Evolutionary conservation across 2,329 filamentous ascomycete species (phyloP).

Genomic region (Aphanocladium album): DNA sequence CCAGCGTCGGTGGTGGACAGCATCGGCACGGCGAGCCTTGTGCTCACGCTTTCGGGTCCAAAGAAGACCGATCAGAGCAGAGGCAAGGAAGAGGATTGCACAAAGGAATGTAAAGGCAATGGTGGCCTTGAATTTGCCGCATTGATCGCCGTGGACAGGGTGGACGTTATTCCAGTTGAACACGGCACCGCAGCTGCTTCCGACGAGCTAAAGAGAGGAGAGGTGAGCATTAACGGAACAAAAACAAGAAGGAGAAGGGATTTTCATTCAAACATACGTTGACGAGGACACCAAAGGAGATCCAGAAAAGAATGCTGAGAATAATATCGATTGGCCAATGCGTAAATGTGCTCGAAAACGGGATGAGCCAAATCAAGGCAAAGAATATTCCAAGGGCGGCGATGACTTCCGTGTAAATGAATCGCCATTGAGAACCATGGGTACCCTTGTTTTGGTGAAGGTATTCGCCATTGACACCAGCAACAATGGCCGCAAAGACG

Average conservation of each 20-base stretch:
- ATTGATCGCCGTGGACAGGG: slow-evolving; percentile 42
- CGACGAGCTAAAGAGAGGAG: slow-evolving; percentile 29
- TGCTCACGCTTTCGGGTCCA: slow-evolving; percentile 42
- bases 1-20: slow-evolving; percentile 23
- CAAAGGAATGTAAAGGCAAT: slow-evolving; percentile 69
- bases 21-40: slow-evolving; percentile 29
- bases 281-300: slow-evolving; percentile 61
- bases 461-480: slow-evolving; percentile 63
- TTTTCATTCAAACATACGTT: slow-evolving; percentile 40
- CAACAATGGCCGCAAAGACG: slow-evolving; percentile 66
- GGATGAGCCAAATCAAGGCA: slow-evolving; percentile 67
- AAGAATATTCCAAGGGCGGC: slow-evolving; percentile 64
- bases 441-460: slow-evolving; percentile 48
- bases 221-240: not conserved
- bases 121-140: slow-evolving; percentile 64
- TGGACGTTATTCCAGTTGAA: slow-evolving; percentile 57
- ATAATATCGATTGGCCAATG: slow-evolving; percentile 68
- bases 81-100: slow-evolving; percentile 65
- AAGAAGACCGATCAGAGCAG: slow-evolving; percentile 52
- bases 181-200: slow-evolving; percentile 47
- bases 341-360: slow-evolving; percentile 61
- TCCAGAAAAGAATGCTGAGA: slow-evolving; percentile 66
- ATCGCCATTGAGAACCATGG: slow-evolving; percentile 53
- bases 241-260: slow-evolving; percentile 5
- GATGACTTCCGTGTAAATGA: slow-evolving; percentile 71